These are phyloP conservation scores for Helotiales sp. DNA, from an alignment of 2,329 filamentous ascomycete species.

Conservation along the genomic window DNA sequence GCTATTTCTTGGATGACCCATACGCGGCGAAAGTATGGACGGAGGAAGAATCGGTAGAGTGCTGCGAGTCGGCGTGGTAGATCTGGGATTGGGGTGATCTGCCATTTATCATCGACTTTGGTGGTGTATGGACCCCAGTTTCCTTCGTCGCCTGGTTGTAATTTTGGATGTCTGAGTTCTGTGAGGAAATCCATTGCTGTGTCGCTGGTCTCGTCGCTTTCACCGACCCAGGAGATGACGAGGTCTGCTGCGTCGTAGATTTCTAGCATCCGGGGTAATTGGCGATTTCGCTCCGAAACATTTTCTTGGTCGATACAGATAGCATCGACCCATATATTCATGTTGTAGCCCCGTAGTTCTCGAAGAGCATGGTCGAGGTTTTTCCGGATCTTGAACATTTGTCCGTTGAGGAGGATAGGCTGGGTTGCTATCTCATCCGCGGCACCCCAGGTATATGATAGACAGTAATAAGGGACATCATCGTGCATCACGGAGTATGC, in stretches of 20 bases:
- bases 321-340: slow-evolving; percentile 19
- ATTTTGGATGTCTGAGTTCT: not conserved
- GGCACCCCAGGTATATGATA: slow-evolving; percentile 17
- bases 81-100: not conserved
- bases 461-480: slow-evolving; percentile 5
- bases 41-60: slow-evolving; percentile 10
- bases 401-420: slow-evolving; percentile 9
- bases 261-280: slow-evolving; percentile 14
- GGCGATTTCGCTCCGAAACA: slow-evolving; percentile 9
- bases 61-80: slow-evolving; percentile 11
- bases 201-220: slow-evolving; percentile 7
- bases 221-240: slow-evolving; percentile 8
- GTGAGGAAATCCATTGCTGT: slow-evolving; percentile 6
- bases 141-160: not conserved
- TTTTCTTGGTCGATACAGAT: slow-evolving; percentile 19
- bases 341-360: not conserved
- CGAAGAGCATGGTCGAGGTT: slow-evolving; percentile 12
- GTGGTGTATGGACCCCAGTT: not conserved
- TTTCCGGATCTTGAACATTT: slow-evolving; percentile 9
- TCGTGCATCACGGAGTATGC: slow-evolving; percentile 10
- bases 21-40: slow-evolving; percentile 25
- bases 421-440: slow-evolving; percentile 5
- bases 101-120: not conserved
- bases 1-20: slow-evolving; percentile 42
- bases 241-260: slow-evolving; percentile 15